A percentile compares a stretch with the other conserved stretches of the same genome.
phyloP scores from a whole-genome alignment of 2,329 filamentous ascomycete species.

The Phialemoniopsis sp. region DNA sequence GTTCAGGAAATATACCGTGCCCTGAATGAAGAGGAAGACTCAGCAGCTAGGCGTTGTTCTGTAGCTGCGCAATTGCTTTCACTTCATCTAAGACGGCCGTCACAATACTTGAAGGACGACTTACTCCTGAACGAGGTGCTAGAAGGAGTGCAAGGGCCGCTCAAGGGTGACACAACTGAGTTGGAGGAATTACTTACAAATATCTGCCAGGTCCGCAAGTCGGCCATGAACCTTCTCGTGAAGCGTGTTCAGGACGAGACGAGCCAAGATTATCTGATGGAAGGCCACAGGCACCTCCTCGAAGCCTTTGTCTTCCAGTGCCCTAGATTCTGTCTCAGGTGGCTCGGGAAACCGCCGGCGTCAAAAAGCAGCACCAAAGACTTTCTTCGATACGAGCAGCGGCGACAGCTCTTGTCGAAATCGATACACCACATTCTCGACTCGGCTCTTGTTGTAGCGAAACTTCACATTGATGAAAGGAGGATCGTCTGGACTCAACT shows the following conservation, averaged over 20 bases:
- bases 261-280: neutral
- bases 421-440: slow-evolving; percentile 56
- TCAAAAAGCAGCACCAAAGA: slow-evolving; percentile 51
- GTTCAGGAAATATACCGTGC: slow-evolving; percentile 37
- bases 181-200: slow-evolving; percentile 58
- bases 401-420: slow-evolving; percentile 47
- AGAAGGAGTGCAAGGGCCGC: slow-evolving; percentile 50
- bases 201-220: slow-evolving; percentile 50
- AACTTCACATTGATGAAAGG: slow-evolving; percentile 42
- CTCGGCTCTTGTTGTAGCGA: slow-evolving; percentile 53
- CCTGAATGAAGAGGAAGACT: slow-evolving; percentile 33
- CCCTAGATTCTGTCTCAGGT: slow-evolving; percentile 56
- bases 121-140: slow-evolving; percentile 42
- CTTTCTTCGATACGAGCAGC: slow-evolving; percentile 56
- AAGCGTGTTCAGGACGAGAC: slow-evolving; percentile 9
- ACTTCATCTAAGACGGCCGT: slow-evolving; percentile 43
- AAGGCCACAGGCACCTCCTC: slow-evolving; percentile 27
- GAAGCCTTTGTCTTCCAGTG: slow-evolving; percentile 54
- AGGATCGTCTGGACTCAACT: slow-evolving; percentile 48
- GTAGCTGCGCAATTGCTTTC: slow-evolving; percentile 51
- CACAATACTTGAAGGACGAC: slow-evolving; percentile 30
- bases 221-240: slow-evolving; percentile 44
- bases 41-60: slow-evolving; percentile 45
- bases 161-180: slow-evolving; percentile 55
- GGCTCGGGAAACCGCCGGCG: slow-evolving; percentile 54